Conservation (phyloP, 2,329 filamentous ascomycete species). For the Penicillium sp. region DNA sequence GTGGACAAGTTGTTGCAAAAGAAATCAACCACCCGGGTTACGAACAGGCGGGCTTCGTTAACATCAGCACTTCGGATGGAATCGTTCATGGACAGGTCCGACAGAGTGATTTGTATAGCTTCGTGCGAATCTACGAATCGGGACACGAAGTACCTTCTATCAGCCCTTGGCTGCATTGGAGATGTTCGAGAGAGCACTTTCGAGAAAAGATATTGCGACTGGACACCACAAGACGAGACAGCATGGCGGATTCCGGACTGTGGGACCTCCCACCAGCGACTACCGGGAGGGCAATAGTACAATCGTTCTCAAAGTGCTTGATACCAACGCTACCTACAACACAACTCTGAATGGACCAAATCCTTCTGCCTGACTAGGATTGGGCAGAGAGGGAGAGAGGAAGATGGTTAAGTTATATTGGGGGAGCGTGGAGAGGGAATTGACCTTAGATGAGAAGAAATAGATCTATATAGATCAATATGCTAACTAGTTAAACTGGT, state of each 20-base stretch:
- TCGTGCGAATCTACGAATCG: conserved; percentile 37
- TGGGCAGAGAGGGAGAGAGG: neutral
- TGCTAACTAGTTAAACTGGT: no score
- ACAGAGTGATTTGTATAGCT: conserved; percentile 15
- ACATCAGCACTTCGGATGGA: conserved; percentile 15
- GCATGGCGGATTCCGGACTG: conserved; percentile 9
- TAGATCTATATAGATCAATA: no score
- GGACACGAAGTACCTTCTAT: conserved; percentile 52
- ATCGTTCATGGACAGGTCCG: conserved; percentile 16
- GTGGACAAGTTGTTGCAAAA: conserved; percentile 14
- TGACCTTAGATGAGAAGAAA: no score
- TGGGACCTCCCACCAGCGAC: conserved; percentile 12
- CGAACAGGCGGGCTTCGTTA: conserved; percentile 15
- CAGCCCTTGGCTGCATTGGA: conserved; percentile 48
- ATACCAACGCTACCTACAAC: conserved; percentile 47
- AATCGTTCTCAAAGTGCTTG: conserved; percentile 43
- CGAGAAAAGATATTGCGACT: conserved; percentile 49
- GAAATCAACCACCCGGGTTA: conserved; percentile 15
- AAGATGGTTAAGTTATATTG: no score
- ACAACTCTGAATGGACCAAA: conserved; percentile 42
- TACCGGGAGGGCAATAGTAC: conserved; percentile 27
- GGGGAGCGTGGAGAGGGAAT: no score
- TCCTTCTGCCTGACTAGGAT: conserved; percentile 12
- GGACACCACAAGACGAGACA: conserved; percentile 29
- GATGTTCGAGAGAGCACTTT: conserved; percentile 48